Evolutionary conservation across 805 yeast species (phyloP).

Genomic region (Clavispora fructus): DNA sequence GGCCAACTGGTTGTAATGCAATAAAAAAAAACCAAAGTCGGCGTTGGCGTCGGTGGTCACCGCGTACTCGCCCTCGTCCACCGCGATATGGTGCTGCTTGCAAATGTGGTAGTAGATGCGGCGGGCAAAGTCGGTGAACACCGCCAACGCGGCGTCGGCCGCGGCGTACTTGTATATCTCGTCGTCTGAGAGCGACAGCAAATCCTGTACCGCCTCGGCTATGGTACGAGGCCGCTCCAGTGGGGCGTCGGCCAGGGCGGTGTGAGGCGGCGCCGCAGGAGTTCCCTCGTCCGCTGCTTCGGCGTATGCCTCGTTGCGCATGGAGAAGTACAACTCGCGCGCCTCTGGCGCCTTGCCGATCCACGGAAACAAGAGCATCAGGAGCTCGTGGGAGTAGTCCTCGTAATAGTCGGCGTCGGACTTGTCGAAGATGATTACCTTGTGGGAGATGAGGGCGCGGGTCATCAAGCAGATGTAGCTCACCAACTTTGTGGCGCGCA

Average conservation of each 20-base stretch:
- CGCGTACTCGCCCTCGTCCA: background rate
- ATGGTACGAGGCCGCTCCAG: background rate
- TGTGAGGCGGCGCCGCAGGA: background rate
- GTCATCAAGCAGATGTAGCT: conserved; percentile 61
- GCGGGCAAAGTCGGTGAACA: background rate
- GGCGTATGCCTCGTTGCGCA: conserved; percentile 15
- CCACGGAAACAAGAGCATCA: conserved; percentile 59
- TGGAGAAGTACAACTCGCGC: conserved; percentile 46
- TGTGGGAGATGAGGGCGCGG: conserved; percentile 42
- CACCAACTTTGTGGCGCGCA: conserved; percentile 37
- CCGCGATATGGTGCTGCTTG: background rate
- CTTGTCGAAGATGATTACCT: conserved; percentile 39
- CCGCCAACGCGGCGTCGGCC: background rate
- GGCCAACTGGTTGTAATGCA: conserved; percentile 24
- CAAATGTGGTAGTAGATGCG: background rate
- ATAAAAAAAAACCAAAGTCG: conserved; percentile 23
- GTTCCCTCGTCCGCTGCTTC: background rate
- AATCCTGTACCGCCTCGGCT: background rate
- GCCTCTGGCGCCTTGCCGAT: conserved; percentile 61
- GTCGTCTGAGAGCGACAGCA: background rate
- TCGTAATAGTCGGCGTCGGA: conserved; percentile 26
- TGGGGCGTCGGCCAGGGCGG: background rate
- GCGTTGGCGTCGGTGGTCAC: conserved; percentile 1
- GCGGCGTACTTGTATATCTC: background rate
- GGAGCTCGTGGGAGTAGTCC: conserved; percentile 57